Conservation (phyloP, 2,329 filamentous ascomycete genomes). For the Botrytis hyacinthi region DNA sequence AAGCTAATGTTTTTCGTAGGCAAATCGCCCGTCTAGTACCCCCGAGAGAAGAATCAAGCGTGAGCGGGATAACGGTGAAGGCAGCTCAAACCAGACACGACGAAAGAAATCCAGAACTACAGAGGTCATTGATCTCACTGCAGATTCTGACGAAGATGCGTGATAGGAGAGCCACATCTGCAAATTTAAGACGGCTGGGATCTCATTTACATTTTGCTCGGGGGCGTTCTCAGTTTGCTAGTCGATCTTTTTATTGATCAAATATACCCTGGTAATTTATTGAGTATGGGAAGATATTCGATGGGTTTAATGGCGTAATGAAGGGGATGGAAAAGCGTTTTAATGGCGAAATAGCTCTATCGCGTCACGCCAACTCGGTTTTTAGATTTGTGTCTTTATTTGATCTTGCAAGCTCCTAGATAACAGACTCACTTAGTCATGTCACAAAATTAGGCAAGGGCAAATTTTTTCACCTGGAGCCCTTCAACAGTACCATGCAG, state of each 20-base stretch:
- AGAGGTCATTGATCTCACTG: constrained; percentile 5
- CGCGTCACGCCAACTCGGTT: neutral
- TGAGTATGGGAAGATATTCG: neutral
- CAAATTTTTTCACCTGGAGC: no score
- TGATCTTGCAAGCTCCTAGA: neutral
- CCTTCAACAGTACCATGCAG: no score
- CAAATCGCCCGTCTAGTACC: neutral
- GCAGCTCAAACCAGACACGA: neutral
- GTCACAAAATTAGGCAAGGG: neutral
- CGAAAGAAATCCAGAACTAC: neutral
- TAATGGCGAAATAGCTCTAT: neutral
- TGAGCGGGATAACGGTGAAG: neutral
- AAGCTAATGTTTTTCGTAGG: neutral
- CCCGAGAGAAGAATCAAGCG: constrained; percentile 15
- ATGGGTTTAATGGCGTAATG: no score
- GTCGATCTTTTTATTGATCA: neutral
- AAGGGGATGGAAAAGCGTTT: neutral
- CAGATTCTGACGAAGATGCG: constrained; percentile 2
- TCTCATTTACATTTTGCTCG: neutral
- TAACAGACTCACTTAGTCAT: neutral
- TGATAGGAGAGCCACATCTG: neutral
- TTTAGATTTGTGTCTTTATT: neutral
- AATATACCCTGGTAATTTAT: neutral
- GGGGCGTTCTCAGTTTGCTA: neutral
- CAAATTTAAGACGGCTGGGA: neutral